Evolutionary conservation across 31 red algal genomes (phyloP), one percentile per base, ranked within the genome.

Genomic region (Asparagopsis taxiformis): DNA sequence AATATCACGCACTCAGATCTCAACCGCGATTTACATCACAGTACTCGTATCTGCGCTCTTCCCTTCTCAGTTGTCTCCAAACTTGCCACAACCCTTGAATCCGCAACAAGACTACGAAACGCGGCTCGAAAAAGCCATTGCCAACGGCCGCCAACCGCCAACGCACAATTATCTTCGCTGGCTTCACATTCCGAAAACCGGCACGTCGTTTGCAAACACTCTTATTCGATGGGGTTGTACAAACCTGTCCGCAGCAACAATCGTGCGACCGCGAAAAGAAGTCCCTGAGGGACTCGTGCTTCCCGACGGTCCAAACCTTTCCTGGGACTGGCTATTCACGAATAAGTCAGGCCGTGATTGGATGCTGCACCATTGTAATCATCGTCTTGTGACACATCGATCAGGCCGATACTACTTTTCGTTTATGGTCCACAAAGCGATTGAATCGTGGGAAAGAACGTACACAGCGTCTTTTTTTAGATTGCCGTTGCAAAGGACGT

Each of bases 101-200:
- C 44, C 59, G 70, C 30, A 41, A n/a, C 13, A 25, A 21, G 70
- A 74, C 35, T 74, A 74, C 34, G 30, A 74, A 25, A 30, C n/a
- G 17, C 50, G 70, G 19, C 29, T 28, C 5, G 29, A 43, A 10
- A 3, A 10, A n/a, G 70, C 70, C 8, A 44, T 17, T 10, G 7
- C 28, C 10, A 32, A 17, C 25, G 73, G 73, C 8, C 73, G 73
- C 1, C 15, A 15, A 30, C 21, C 9, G 23, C 59, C 73, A 3
- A 20, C 35, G 46, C 23, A 29, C 19, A 25, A 20, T 19, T 78
- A 54, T 32, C 48, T 78, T 19, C 58, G 74, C n/a, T 78, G 74
- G 74, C 26, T 78, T 30, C 74, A 78, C 55, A 63, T 78, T 30
- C 74, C 74, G 7, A 78, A 78, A 49, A 78, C 74, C 3, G 74